Base-by-base conservation (phyloP, 2,329 filamentous ascomycete genomes). In the Pseudocercospora pini-densiflorae region DNA sequence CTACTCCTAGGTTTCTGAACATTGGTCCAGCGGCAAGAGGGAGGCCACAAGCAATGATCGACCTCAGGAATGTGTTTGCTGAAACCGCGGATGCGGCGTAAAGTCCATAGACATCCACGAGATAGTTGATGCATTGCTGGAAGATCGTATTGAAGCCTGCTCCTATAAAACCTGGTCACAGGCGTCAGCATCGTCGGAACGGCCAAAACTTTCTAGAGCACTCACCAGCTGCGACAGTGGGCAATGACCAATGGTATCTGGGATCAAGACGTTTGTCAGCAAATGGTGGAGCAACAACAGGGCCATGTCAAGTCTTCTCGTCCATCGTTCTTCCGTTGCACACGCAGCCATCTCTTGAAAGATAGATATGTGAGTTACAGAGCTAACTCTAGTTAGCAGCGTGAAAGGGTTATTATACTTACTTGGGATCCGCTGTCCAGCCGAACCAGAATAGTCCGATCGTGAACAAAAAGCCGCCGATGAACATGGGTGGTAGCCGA, bases 61-160 rank as follows among this genome's bases (percentile, higher is more conserved):
- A 79, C 33, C 83, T 80, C 43, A 85, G 75, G 68, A 85, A 81
- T 1, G 83, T 84, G 65, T 85, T 84, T 29, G 82, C 83, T 9
- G 82, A 81, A 29, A 84, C 80, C 8, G 83, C 83, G 12, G 80
- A 83, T 2, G 83, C 83, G n/a, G 83, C 82, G 68, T 82, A 83
- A 0, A 72, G 54, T 0, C 66, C 62, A 33, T 75, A 77, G 3
- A 68, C 71, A 57, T 77, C 75, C 21, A 84, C 78, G 1, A 84
- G 74, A 57, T 80, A 83, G 66, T 84, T 84, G 64, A 85, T 77
- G 59, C 81, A 82, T 69, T 82, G 81, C 66, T 84, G 78, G 72
- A 84, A 84, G 55, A 83, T 81, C 9, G 80, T 75, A 67, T 83
- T 79, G 74, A 84, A 81, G 14, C 82, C 83, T 4, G 77, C 78